Evolutionary conservation across 176 grass and related monocot species (phyloP), one percentile per base, ranked within the genome.

Genomic region (Elymus sibiricus): DNA sequence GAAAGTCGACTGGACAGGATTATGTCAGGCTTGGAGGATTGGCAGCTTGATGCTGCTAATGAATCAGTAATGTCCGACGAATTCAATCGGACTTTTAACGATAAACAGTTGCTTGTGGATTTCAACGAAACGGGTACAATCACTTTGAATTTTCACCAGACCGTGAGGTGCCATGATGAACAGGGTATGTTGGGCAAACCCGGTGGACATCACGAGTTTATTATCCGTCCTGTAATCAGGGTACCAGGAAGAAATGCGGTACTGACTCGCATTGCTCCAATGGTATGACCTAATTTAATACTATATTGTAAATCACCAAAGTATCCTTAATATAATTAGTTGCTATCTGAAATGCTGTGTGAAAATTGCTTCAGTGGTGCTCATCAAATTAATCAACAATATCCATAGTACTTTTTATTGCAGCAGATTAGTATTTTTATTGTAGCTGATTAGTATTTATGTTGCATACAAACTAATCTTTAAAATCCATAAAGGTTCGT

Each of bases 191-290:
- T 60, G 24, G 35, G 15, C 4, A 26, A 80, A 28, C 70, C 46
- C 49, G 75, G 49, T 25, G 79, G 78, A 42, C 44, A 68, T 6
- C 79, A 82, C 35, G 76, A 91, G 55, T 24, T 70, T 29, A 84
- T 89, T 61, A 29, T 69, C 37, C 89, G 92, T 8, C 89, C 89
- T 80, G 80, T 94, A 61, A 94, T 91, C 27, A 82, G 92, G 62
- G 17, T 94, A 26, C 89, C 59, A 13, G 80, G 74, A 24, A 91
- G 82, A 70, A 94, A 91, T 75, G 83, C 84, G 4, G 56, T 94
- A 87, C 81, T 94, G 75, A 94, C 89, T 53, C 89, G 84, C 4
- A 87, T 94, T 53, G 91, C 77, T 66, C 92, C 92, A 47, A 90
- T 70, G 91, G 91, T 93, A 44, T 56, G 27, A 40, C 71, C 59